These are phyloP conservation scores for Fusarium bactridioides DNA, from an alignment of 2,329 filamentous ascomycete species.

Conservation along the genomic window DNA sequence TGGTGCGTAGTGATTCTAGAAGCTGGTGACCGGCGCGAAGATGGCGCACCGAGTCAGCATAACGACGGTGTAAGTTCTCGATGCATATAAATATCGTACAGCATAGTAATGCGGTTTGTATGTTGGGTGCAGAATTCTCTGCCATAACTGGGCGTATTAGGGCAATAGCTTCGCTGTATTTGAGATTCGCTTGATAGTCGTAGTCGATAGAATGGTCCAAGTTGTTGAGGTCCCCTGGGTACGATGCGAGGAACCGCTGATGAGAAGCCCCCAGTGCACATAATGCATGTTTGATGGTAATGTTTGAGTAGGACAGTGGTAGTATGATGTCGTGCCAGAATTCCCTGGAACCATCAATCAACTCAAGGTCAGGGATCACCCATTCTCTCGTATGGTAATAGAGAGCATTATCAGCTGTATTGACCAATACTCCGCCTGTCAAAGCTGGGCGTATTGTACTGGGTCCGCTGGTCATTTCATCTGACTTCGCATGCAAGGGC, in stretches of 20 bases:
- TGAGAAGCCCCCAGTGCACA: slow-evolving; percentile 12
- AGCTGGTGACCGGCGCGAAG: slow-evolving; percentile 28
- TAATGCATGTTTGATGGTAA: background rate
- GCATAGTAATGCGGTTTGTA: slow-evolving; percentile 29
- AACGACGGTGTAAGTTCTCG: slow-evolving; percentile 32
- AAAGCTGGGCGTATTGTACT: background rate
- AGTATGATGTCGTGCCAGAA: slow-evolving; percentile 12
- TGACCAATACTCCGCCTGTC: background rate
- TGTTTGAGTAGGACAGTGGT: background rate
- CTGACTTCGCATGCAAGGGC: background rate
- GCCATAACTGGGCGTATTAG: slow-evolving; percentile 30
- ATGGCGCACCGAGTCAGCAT: slow-evolving; percentile 34
- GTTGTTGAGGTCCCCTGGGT: background rate
- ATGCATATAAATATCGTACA: slow-evolving; percentile 39
- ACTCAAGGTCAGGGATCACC: background rate
- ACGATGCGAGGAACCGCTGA: background rate
- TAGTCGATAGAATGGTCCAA: background rate
- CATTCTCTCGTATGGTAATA: background rate
- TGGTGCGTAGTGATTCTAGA: background rate
- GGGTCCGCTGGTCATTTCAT: too few species aligned
- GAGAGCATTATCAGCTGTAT: background rate
- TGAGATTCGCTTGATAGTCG: slow-evolving; percentile 19
- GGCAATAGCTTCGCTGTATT: slow-evolving; percentile 35
- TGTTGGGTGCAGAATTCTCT: slow-evolving; percentile 10
- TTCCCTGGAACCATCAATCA: background rate